Conservation (phyloP, 768 basidiomycete species). For the Coprinellus micaceus region DNA sequence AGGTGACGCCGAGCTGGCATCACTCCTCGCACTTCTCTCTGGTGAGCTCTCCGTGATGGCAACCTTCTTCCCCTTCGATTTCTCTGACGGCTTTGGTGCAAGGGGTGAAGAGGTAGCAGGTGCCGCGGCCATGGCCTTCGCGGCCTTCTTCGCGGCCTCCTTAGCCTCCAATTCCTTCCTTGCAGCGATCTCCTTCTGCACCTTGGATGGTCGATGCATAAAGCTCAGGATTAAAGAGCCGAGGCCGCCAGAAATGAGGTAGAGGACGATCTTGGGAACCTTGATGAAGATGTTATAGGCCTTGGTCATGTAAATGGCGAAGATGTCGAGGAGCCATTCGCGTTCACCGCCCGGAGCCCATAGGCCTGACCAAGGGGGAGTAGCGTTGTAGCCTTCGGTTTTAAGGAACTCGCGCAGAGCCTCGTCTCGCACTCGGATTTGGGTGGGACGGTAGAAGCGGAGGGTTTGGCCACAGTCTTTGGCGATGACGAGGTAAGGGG, state of each 20-base stretch:
- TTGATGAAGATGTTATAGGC: conserved; percentile 49
- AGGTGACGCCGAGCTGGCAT: conserved; percentile 10
- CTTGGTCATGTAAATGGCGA: conserved; percentile 46
- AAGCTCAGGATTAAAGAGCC: conserved; percentile 67
- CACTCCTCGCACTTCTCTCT: conserved; percentile 13
- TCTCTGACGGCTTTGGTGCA: conserved; percentile 14
- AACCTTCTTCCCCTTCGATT: neutral
- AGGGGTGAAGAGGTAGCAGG: conserved; percentile 6
- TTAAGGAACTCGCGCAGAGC: conserved; percentile 63
- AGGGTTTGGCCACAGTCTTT: conserved; percentile 71
- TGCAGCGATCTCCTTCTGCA: conserved; percentile 10
- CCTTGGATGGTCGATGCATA: conserved; percentile 44
- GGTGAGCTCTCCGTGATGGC: neutral
- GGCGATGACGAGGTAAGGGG: conserved; percentile 69
- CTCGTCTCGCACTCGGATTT: conserved; percentile 57
- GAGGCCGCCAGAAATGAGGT: conserved; percentile 59
- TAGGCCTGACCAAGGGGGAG: conserved; percentile 63
- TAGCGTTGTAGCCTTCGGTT: conserved; percentile 57
- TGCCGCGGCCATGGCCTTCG: conserved; percentile 2
- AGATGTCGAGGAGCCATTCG: conserved; percentile 63
- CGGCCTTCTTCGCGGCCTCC: neutral
- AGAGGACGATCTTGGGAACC: conserved; percentile 71
- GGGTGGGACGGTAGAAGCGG: conserved; percentile 72
- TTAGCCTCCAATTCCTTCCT: neutral
- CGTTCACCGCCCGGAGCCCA: conserved; percentile 77